Evolutionary conservation across 164 flowering plant species (phyloP).

Genomic region (Nelumbo lutea): DNA sequence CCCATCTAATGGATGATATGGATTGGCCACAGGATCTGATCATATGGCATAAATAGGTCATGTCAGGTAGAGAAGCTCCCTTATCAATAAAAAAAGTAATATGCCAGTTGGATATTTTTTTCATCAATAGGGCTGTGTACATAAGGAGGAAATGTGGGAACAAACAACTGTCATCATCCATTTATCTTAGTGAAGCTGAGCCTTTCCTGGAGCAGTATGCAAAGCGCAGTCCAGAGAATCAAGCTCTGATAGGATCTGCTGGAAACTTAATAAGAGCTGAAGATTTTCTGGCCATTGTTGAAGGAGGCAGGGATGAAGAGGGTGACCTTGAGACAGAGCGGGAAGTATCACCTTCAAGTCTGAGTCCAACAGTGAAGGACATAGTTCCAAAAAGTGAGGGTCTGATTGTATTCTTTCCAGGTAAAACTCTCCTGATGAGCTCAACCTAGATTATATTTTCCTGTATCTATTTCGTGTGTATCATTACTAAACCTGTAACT

Average conservation of each 20-base stretch:
- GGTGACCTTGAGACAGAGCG: conserved; percentile 64
- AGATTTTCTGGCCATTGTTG: conserved; percentile 81
- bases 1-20: too few relatives aligned
- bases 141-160: conserved; percentile 70
- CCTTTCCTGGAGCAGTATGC: conserved; percentile 95
- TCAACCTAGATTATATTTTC: background rate
- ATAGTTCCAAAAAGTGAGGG: conserved; percentile 65
- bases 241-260: conserved; percentile 81
- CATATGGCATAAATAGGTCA: too few relatives aligned
- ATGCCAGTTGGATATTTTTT: background rate
- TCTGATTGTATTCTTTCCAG: conserved; percentile 89
- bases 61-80: background rate
- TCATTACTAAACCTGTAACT: background rate
- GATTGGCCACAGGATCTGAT: too few relatives aligned
- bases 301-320: conserved; percentile 66
- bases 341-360: conserved; percentile 40
- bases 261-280: conserved; percentile 76
- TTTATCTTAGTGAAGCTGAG: conserved; percentile 88
- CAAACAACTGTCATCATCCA: conserved; percentile 65
- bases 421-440: conserved; percentile 24
- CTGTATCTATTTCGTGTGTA: background rate
- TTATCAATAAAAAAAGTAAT: background rate
- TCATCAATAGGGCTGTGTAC: conserved; percentile 61
- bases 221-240: conserved; percentile 72
- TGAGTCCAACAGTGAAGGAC: conserved; percentile 39